Evolutionary conservation across 1,284 basidiomycete species (phyloP).

Genomic region (Sanghuangporus sanghuang): DNA sequence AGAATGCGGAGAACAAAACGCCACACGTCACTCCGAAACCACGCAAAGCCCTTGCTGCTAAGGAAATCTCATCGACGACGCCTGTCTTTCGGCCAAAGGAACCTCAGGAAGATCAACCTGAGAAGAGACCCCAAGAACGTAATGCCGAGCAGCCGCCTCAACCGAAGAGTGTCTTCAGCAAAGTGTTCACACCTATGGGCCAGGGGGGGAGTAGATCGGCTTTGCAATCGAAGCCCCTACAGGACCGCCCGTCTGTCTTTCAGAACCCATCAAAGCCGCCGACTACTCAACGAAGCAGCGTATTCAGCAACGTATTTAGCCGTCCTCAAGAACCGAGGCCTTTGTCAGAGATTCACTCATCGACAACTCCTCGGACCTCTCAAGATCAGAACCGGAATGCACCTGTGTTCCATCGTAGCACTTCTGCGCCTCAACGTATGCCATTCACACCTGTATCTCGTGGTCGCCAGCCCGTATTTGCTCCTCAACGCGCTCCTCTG

Average conservation of each 20-base stretch:
- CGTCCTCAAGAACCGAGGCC: constrained; percentile 36
- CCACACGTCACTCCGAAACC: constrained; percentile 9
- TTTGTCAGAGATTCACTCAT: neutral
- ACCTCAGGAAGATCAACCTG: neutral
- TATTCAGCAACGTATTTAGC: constrained; percentile 46
- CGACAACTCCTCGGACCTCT: neutral
- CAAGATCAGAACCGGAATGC: constrained; percentile 1
- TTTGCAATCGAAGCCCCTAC: constrained; percentile 12
- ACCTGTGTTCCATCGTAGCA: constrained; percentile 14
- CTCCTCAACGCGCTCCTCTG: neutral
- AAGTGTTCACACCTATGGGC: constrained; percentile 21
- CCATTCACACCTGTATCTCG: constrained; percentile 12
- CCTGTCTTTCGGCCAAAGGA: neutral
- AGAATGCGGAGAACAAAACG: constrained; percentile 4
- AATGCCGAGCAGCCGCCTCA: neutral
- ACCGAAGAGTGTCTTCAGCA: constrained; percentile 6
- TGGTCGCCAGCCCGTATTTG: constrained; percentile 3
- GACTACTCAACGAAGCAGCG: neutral
- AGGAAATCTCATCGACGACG: constrained; percentile 5
- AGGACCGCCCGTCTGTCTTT: constrained; percentile 41
- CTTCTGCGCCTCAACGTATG: constrained; percentile 1
- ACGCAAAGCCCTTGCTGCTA: constrained; percentile 13
- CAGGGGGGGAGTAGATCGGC: constrained; percentile 21
- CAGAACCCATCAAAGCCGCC: constrained; percentile 40
- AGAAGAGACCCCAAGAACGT: neutral